These are phyloP conservation scores for Trypanosoma cruzi DNA, from an alignment of 208 protist species.

Conservation along the genomic window DNA sequence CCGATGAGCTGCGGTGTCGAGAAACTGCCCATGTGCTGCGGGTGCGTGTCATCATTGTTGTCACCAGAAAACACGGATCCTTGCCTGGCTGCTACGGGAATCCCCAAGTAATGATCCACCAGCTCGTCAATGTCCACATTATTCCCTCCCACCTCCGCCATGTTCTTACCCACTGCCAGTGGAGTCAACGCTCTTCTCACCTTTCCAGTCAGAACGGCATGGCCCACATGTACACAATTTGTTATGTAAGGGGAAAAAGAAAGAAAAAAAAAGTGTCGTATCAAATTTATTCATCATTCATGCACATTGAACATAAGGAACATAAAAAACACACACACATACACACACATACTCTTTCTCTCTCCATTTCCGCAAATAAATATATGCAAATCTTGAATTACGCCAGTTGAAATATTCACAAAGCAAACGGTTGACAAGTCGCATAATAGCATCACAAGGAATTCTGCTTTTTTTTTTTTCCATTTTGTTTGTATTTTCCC, in stretches of 20 bases:
- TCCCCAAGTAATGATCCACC: conserved; percentile 20
- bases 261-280: too few relatives aligned
- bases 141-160: not conserved
- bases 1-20: not conserved
- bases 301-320: not conserved
- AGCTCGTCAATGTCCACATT: conserved; percentile 9
- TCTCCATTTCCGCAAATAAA: not conserved
- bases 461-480: not conserved
- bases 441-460: not conserved
- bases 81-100: not conserved
- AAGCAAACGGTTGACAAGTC: not conserved
- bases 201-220: not conserved
- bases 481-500: not conserved
- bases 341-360: not conserved
- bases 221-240: not conserved
- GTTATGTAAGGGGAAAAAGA: not conserved
- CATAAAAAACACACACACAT: not conserved
- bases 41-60: not conserved
- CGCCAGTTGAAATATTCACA: not conserved
- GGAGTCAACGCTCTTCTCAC: not conserved
- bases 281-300: too few relatives aligned
- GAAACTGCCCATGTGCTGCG: not conserved
- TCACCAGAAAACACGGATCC: not conserved
- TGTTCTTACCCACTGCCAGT: not conserved
- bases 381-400: not conserved